Conservation (phyloP, 2,329 filamentous ascomycete species). For the Alternaria arborescens region DNA sequence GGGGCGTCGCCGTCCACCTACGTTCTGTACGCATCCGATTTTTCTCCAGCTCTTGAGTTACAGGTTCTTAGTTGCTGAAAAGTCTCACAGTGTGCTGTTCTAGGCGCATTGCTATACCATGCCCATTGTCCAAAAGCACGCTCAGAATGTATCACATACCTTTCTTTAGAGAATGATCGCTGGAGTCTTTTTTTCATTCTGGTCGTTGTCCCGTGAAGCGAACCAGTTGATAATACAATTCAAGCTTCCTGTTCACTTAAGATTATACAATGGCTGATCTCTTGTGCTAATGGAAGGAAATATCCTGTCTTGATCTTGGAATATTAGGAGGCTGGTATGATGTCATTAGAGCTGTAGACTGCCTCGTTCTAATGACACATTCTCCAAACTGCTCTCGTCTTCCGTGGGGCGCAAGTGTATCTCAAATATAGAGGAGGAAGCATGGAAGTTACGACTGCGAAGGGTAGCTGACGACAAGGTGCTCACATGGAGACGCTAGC, state of each 20-base stretch:
- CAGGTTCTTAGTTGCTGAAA: not conserved
- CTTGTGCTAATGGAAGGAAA: not conserved
- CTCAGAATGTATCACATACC: not conserved
- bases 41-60: not conserved
- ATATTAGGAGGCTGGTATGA: not conserved
- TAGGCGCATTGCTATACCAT: not conserved
- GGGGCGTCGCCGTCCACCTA: constrained; percentile 1
- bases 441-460: not conserved
- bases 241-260: not conserved
- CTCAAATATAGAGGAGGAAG: not conserved
- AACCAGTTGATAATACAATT: not conserved
- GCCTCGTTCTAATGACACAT: not conserved
- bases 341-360: not conserved
- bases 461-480: not conserved
- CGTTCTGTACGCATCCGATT: not conserved
- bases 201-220: not conserved
- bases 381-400: not conserved
- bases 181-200: not conserved
- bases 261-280: not conserved
- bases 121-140: not conserved
- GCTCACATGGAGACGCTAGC: not conserved
- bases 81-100: not conserved
- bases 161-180: not conserved
- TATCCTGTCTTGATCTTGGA: not conserved
- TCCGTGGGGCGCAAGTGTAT: not conserved